phyloP scores from a whole-genome alignment of 2,329 filamentous ascomycete genomes.

The Seiridium unicorne region DNA sequence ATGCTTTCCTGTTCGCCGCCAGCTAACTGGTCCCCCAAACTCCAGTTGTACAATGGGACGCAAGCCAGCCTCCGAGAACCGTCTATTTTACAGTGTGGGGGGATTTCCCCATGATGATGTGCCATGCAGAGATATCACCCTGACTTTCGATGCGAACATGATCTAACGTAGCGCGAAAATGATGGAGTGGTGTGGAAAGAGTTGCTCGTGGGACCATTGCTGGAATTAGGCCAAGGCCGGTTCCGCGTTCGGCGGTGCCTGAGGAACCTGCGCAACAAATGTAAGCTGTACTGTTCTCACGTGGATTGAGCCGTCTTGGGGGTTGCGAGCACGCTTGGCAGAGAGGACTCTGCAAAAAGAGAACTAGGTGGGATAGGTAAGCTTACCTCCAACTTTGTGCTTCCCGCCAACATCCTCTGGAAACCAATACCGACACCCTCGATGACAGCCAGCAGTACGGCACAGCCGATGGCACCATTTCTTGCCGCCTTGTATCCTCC shows the following conservation, averaged over 20 bases:
- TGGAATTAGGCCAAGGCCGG: slow-evolving; percentile 27
- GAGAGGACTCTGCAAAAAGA: too few relatives aligned
- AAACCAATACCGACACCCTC: slow-evolving; percentile 97
- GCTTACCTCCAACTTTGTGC: slow-evolving; percentile 76
- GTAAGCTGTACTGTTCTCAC: neutral
- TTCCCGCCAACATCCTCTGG: slow-evolving; percentile 89
- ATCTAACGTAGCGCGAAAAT: slow-evolving; percentile 17
- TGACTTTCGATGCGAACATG: slow-evolving; percentile 19
- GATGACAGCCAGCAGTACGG: slow-evolving; percentile 89
- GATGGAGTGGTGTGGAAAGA: slow-evolving; percentile 22
- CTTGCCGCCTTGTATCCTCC: slow-evolving; percentile 89
- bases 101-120: slow-evolving; percentile 13
- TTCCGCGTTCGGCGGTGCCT: slow-evolving; percentile 30
- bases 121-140: slow-evolving; percentile 18
- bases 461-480: slow-evolving; percentile 95
- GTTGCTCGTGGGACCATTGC: neutral
- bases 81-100: slow-evolving; percentile 26
- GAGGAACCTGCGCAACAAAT: slow-evolving; percentile 21
- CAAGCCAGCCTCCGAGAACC: slow-evolving; percentile 13
- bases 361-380: neutral
- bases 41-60: slow-evolving; percentile 13
- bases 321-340: too few relatives aligned
- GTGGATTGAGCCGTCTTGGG: too few relatives aligned
- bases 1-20: slow-evolving; percentile 12
- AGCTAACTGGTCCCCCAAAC: slow-evolving; percentile 7